phyloP scores from a whole-genome alignment of 345 rosid genomes.

The Camelina neglecta region DNA sequence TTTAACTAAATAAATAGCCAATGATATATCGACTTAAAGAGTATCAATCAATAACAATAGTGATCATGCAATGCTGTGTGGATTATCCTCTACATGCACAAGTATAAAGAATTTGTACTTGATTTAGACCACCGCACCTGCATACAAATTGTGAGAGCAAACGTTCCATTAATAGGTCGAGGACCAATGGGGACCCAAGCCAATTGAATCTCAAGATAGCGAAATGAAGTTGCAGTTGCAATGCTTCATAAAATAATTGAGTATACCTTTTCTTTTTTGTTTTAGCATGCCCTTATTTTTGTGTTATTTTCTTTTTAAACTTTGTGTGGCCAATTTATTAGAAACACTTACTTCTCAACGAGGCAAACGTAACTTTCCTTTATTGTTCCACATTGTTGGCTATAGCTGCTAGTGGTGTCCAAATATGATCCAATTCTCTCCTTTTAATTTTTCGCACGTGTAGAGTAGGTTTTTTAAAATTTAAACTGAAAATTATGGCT shows the following conservation, averaged over 20 bases:
- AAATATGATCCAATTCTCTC: slow-evolving; percentile 30
- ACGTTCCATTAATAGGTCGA: slow-evolving; percentile 25
- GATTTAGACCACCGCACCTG: slow-evolving; percentile 14
- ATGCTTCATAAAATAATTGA: slow-evolving; percentile 23
- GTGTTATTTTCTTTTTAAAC: neutral
- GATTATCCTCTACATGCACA: slow-evolving; percentile 29
- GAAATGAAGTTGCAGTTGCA: slow-evolving; percentile 25
- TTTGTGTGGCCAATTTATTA: slow-evolving; percentile 14
- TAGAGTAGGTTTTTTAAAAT: slow-evolving; percentile 1
- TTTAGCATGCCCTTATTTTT: neutral
- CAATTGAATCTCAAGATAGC: slow-evolving; percentile 28
- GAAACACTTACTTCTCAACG: slow-evolving; percentile 17
- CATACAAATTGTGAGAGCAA: slow-evolving; percentile 27
- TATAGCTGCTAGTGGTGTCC: slow-evolving; percentile 30
- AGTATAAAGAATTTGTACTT: slow-evolving; percentile 30
- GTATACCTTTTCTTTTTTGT: neutral
- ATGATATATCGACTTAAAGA: neutral
- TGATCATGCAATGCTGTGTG: slow-evolving; percentile 29
- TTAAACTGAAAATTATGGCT: neutral
- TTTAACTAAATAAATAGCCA: neutral
- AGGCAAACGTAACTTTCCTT: slow-evolving; percentile 29
- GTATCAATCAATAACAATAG: slow-evolving; percentile 10
- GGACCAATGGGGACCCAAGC: slow-evolving; percentile 41
- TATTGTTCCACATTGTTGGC: slow-evolving; percentile 37
- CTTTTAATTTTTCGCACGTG: neutral